These are phyloP conservation scores for Hericium erinaceus DNA, from an alignment of 768 basidiomycete genomes.

Conservation along the genomic window DNA sequence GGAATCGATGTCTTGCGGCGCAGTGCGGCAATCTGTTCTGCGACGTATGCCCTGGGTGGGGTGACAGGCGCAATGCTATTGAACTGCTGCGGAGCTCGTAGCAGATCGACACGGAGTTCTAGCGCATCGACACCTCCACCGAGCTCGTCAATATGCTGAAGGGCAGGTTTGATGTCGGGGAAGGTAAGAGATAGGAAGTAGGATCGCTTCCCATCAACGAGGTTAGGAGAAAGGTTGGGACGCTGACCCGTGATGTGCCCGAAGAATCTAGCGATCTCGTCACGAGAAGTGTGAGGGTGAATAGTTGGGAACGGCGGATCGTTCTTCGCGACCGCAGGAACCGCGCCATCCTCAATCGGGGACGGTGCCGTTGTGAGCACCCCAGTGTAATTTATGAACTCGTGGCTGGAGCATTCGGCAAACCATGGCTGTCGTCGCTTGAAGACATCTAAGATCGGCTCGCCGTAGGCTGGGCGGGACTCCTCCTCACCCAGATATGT, in stretches of 20 bases:
- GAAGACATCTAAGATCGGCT: conserved; percentile 79
- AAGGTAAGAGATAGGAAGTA: conserved; percentile 93
- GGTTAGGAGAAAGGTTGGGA: conserved; percentile 53
- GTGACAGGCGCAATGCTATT: conserved; percentile 44
- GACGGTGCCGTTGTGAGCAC: conserved; percentile 10
- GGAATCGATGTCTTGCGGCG: conserved; percentile 74
- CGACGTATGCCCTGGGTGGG: conserved; percentile 64
- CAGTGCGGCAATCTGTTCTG: conserved; percentile 70
- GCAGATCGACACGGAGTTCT: conserved; percentile 89
- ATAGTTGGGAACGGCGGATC: conserved; percentile 5
- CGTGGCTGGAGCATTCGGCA: conserved; percentile 67
- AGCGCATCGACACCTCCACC: conserved; percentile 83
- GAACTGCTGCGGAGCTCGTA: conserved; percentile 43
- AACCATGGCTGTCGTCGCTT: conserved; percentile 81
- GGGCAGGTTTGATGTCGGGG: conserved; percentile 70
- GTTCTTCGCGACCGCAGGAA: conserved; percentile 5
- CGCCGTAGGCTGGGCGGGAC: conserved; percentile 81
- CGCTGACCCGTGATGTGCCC: conserved; percentile 68
- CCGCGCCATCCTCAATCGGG: not conserved
- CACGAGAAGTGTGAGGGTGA: conserved; percentile 30
- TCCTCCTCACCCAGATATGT: conserved; percentile 70
- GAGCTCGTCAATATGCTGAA: conserved; percentile 62
- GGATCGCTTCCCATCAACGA: conserved; percentile 50
- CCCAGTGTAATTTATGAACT: conserved; percentile 71
- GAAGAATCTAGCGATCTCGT: conserved; percentile 82